Evolutionary conservation across 441 rosid species (phyloP), one percentile per base, ranked within the genome.

Genomic region (Lagerstroemia fauriei): DNA sequence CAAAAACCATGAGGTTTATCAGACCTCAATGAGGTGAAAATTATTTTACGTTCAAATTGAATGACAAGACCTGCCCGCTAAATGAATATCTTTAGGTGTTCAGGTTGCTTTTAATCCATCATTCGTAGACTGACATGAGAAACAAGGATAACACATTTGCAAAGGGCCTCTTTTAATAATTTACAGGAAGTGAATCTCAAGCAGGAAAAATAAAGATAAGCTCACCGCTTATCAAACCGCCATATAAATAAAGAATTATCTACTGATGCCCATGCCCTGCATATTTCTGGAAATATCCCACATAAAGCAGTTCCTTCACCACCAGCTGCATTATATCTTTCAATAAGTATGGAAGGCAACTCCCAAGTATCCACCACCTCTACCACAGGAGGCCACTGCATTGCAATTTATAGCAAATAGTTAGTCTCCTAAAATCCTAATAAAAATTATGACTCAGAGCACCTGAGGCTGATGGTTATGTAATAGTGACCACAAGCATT

Each of bases 261-360:
- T 0, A 96, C 98, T 0, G 99, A 93, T 31, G 98, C 98, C 99
- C 99, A 96, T 11, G 98, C 98, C 81, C 98, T 87, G 44, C 94
- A 89, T 85, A 96, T 92, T 91, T 94, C 98, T 0, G 98, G 97
- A 81, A 96, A 95, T 81, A 96, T 92, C 46, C 99, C 98, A 78
- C 99, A 96, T 53, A 96, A 81, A 69, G 99, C 99, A 20, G 95
- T 95, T 63, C 98, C 99, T 88, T 96, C 99, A 29, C 99, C 98
- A 6, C 98, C 98, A 46, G 99, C 96, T 25, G 96, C 91, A 83
- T 95, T 96, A 73, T 95, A 96, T 81, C 96, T 92, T 86, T 95
- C 97, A 73, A 96, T 87, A 61, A 96, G 95, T 22, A 92, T 93
- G 32, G 93, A 82, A 83, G 99, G 99, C 80, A 95, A 87, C 80